These are phyloP conservation scores for Camellia oleifera DNA, from an alignment of 179 eudicot genomes.

Conservation along the genomic window DNA sequence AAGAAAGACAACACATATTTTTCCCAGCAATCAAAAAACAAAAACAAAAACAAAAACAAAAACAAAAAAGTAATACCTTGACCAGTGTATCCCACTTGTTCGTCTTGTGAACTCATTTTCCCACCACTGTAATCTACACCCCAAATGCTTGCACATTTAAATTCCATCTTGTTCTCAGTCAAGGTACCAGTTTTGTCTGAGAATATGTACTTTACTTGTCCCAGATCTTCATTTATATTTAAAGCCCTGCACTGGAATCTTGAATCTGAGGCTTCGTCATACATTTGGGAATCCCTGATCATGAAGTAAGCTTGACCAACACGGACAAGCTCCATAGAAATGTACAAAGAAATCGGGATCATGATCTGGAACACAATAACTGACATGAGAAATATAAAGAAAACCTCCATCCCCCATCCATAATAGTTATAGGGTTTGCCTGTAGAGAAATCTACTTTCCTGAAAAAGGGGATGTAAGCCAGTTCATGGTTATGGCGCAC, in stretches of 20 bases:
- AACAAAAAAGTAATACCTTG: constrained; percentile 46
- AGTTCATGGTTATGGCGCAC: constrained; percentile 62
- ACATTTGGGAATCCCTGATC: constrained; percentile 73
- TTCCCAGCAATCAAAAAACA: neutral
- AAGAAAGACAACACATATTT: constrained; percentile 5
- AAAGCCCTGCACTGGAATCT: constrained; percentile 93
- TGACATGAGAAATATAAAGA: constrained; percentile 93
- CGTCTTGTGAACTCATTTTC: constrained; percentile 34
- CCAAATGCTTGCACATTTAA: constrained; percentile 81
- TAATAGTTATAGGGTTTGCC: constrained; percentile 65
- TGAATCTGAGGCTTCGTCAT: constrained; percentile 64
- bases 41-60: constrained; percentile 25
- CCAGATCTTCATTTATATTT: constrained; percentile 96
- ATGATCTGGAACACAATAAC: constrained; percentile 92
- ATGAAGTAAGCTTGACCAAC: constrained; percentile 98
- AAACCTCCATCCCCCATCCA: constrained; percentile 80
- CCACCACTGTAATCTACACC: constrained; percentile 71
- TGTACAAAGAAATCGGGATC: constrained; percentile 95
- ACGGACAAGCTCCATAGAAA: constrained; percentile 99
- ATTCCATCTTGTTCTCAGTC: constrained; percentile 99
- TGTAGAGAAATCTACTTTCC: constrained; percentile 60
- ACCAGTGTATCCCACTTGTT: constrained; percentile 38
- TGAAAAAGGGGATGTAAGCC: constrained; percentile 59
- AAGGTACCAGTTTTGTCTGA: constrained; percentile 98
- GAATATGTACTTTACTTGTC: constrained; percentile 90